These are phyloP conservation scores for Dimargaris cristalligena DNA, from an alignment of 192 early-diverging fungal genomes.

Conservation along the genomic window DNA sequence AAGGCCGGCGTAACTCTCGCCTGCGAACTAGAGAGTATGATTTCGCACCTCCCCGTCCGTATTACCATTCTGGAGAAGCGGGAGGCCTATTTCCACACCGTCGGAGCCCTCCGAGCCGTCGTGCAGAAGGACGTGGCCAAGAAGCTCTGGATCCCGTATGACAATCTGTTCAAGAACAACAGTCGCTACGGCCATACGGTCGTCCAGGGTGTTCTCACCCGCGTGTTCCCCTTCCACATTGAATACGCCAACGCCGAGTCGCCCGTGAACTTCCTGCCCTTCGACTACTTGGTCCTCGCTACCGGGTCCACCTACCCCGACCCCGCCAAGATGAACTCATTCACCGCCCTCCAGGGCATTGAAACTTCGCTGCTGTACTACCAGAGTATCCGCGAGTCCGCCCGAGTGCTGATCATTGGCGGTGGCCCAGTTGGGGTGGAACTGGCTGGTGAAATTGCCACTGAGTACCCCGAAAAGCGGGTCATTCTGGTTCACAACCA, in stretches of 20 bases:
- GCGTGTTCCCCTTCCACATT: conserved; percentile 23
- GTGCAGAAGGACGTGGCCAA: conserved; percentile 29
- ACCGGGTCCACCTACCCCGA: conserved; percentile 39
- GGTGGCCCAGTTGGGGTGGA: conserved; percentile 49
- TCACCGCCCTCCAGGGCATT: conserved; percentile 20
- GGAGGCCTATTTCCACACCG: conserved; percentile 27
- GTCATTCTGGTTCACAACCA: conserved; percentile 31
- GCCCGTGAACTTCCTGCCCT: conserved; percentile 20
- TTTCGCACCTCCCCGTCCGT: conserved; percentile 19
- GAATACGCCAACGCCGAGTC: conserved; percentile 28
- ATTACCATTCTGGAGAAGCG: conserved; percentile 35
- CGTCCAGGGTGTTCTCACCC: conserved; percentile 27
- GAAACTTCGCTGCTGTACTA: conserved; percentile 14
- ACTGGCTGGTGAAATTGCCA: conserved; percentile 35
- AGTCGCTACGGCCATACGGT: conserved; percentile 17
- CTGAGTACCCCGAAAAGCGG: conserved; percentile 24
- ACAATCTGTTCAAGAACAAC: conserved; percentile 18
- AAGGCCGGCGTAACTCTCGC: conserved; percentile 27
- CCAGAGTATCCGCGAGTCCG: conserved; percentile 28
- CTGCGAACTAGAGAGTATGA: conserved; percentile 17
- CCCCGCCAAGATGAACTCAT: conserved; percentile 25
- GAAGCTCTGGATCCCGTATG: conserved; percentile 29
- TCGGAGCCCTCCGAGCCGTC: conserved; percentile 30
- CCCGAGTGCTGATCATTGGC: conserved; percentile 40
- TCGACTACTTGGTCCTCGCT: conserved; percentile 46